Base-by-base conservation (phyloP, 2,329 filamentous ascomycete species). In the Aspergillus flavus region DNA sequence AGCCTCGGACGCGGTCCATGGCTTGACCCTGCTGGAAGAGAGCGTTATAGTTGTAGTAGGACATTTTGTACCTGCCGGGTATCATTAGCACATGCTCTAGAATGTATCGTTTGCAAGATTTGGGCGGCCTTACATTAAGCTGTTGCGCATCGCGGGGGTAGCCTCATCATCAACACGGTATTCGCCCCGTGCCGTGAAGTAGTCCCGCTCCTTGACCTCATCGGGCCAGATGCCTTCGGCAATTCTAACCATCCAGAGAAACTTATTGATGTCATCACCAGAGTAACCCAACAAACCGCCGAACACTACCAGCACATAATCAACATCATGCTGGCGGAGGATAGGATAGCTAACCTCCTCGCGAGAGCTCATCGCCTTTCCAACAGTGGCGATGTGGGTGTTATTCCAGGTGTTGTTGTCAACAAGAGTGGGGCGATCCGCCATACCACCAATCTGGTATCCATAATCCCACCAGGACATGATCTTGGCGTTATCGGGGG, bases 371-470 rank as follows among this genome's bases (percentile, higher is more conserved):
- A 99, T 98, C 48, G 95, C 95, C 83, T 99, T 99, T 75, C 95
- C 95, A 63, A 99, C 95, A 16, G 95, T 99, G 59, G 95, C 95
- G 80, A 99, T 99, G 79, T 99, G 95, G 9, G 95, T 99, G 84
- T 99, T 99, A 85, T 99, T 99, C 95, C 95, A 99, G 2, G 95
- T 99, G 83, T 99, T 99, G 85, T 99, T 99, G 84, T 99, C 95
- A 39, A 99, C 95, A 39, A 99, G 85, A 1, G 95, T 99, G 39
- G 95, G 95, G 60, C 95, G 88, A 79, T 99, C 95, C 57, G 95
- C 95, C 95, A 99, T 99, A 70, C 95, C 95, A 82, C 95, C 95
- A 79, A 99, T 99, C 82, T 99, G 95, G 83, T 99, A 99, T 69
- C 95, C 95, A 75, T 99, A 99, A 78, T 99, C 95, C 95, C 95